Percentiles rank a stretch among this genome's conserved stretches.
Evolutionary conservation across 1,139 yeast genomes (phyloP).

Genomic region (Geotrichum histeridarum): DNA sequence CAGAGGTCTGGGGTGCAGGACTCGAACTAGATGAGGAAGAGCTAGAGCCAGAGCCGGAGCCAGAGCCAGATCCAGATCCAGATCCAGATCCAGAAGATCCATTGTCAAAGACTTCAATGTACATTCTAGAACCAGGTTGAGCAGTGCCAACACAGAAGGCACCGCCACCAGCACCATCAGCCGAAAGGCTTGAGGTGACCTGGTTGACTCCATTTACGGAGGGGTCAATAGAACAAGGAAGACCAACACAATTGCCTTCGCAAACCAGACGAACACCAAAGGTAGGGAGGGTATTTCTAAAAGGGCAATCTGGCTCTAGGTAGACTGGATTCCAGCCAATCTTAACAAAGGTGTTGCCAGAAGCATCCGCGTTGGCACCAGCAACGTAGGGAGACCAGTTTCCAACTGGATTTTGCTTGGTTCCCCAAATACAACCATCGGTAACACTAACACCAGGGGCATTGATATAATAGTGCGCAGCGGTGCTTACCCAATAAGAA

Average conservation of each 20-base stretch:
- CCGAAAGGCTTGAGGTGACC: slow-evolving; percentile 39
- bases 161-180: slow-evolving; percentile 60
- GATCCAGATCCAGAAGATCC: slow-evolving; percentile 17
- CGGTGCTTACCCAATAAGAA: slow-evolving; percentile 54
- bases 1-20: slow-evolving; percentile 21
- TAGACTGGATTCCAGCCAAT: slow-evolving; percentile 90
- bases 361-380: slow-evolving; percentile 72
- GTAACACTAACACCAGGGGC: slow-evolving; percentile 74
- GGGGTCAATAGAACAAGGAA: slow-evolving; percentile 76
- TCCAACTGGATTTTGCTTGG: slow-evolving; percentile 60
- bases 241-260: slow-evolving; percentile 67
- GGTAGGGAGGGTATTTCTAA: slow-evolving; percentile 50
- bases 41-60: slow-evolving; percentile 18
- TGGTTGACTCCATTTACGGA: slow-evolving; percentile 52
- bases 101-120: slow-evolving; percentile 61
- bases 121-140: slow-evolving; percentile 55
- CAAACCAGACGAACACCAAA: slow-evolving; percentile 75
- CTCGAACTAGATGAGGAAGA: slow-evolving; percentile 17
- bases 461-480: slow-evolving; percentile 83
- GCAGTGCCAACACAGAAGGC: slow-evolving; percentile 82
- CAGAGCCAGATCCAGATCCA: neutral
- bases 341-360: slow-evolving; percentile 68
- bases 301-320: slow-evolving; percentile 53
- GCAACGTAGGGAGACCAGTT: slow-evolving; percentile 94
- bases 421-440: slow-evolving; percentile 86